Conservation (phyloP, 2,329 filamentous ascomycete genomes). For the Colletotrichum somersetense region DNA sequence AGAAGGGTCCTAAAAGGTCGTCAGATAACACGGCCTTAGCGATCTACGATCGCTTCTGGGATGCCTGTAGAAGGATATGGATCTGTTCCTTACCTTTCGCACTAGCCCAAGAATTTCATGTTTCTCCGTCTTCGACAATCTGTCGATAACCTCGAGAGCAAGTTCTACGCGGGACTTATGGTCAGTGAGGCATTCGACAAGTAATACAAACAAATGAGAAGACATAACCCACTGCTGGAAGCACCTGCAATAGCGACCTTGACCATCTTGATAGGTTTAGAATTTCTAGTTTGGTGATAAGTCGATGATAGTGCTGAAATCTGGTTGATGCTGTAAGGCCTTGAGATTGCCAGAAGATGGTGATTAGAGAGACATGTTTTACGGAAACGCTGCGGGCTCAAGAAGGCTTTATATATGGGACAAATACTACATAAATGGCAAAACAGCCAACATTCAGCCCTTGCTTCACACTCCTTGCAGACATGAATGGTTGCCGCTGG, state of each 20-base stretch:
- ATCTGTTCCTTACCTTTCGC: constrained; percentile 42
- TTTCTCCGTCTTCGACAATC: constrained; percentile 35
- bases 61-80: rapidly evolving
- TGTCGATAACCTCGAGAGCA: constrained; percentile 44
- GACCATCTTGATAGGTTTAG: constrained; percentile 24
- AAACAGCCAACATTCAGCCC: no score
- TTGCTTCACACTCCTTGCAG: background rate
- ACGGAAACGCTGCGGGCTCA: no score
- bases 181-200: background rate
- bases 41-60: background rate
- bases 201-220: background rate
- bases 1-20: constrained; percentile 38
- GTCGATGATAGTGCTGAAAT: background rate
- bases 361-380: background rate
- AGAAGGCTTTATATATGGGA: background rate
- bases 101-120: constrained; percentile 47
- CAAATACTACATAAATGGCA: background rate
- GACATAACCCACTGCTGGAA: constrained; percentile 26
- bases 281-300: background rate
- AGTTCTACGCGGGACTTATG: constrained; percentile 29
- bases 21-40: background rate
- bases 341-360: background rate
- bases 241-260: constrained; percentile 39
- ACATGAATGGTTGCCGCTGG: no score
- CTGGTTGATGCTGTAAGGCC: background rate